These are phyloP conservation scores for Fusarium decemcellulare DNA, from an alignment of 2,329 filamentous ascomycete species.

Conservation along the genomic window DNA sequence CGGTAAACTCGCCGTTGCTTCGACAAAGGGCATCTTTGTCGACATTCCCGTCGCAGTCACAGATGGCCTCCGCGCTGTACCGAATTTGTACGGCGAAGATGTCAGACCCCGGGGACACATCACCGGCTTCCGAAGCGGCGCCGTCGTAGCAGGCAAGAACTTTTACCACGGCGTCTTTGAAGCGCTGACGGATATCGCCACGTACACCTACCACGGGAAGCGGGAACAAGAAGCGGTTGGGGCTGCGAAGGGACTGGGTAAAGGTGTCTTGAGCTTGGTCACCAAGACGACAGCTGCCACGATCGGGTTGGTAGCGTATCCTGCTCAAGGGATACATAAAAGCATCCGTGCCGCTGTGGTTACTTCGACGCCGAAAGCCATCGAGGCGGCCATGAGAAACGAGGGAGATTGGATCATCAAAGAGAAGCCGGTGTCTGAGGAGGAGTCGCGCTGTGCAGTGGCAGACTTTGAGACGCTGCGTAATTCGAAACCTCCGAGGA, in stretches of 20 bases:
- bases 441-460: neutral
- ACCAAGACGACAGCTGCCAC: slow-evolving; percentile 12
- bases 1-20: neutral
- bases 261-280: slow-evolving; percentile 1
- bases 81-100: neutral
- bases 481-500: neutral
- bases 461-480: slow-evolving; percentile 5
- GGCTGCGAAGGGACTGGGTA: slow-evolving; percentile 1
- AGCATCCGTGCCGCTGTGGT: neutral
- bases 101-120: neutral
- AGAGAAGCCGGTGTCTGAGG: neutral
- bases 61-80: slow-evolving; percentile 4
- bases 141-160: slow-evolving; percentile 7
- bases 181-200: slow-evolving; percentile 2
- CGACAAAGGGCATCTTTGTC: slow-evolving; percentile 1
- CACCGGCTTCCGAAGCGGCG: slow-evolving; percentile 1
- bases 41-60: slow-evolving; percentile 6
- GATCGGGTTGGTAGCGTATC: neutral
- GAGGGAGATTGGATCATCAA: slow-evolving; percentile 3
- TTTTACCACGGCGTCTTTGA: slow-evolving; percentile 12
- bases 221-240: slow-evolving; percentile 2
- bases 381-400: neutral
- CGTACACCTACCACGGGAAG: slow-evolving; percentile 8
- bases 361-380: neutral
- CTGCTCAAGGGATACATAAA: slow-evolving; percentile 1